These are phyloP conservation scores for Lanmaoa pseudosensibilis DNA, from an alignment of 768 basidiomycete species.

Conservation along the genomic window DNA sequence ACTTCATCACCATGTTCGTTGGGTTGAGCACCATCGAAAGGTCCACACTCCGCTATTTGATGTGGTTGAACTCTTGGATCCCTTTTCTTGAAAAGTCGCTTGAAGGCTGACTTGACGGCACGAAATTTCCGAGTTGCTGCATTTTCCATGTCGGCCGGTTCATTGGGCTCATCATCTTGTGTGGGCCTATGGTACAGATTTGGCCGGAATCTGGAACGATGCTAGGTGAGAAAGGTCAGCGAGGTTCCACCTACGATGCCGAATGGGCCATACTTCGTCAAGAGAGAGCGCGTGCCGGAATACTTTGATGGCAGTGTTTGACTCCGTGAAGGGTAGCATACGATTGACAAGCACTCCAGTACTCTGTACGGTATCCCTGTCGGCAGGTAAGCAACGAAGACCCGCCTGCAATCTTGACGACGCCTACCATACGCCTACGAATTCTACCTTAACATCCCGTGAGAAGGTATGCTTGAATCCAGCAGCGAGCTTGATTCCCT, in stretches of 20 bases:
- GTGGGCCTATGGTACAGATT: conserved; percentile 54
- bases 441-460: conserved; percentile 66
- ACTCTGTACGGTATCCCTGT: conserved; percentile 77
- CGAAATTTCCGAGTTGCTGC: not conserved
- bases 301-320: conserved; percentile 60
- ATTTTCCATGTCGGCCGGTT: not conserved
- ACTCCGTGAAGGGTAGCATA: conserved; percentile 64
- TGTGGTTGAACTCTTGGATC: not conserved
- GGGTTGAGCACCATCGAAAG: not conserved
- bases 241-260: not conserved
- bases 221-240: conserved; percentile 39
- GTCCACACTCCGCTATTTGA: not conserved
- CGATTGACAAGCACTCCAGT: conserved; percentile 64
- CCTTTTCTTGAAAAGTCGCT: not conserved
- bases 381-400: conserved; percentile 2
- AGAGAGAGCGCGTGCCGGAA: conserved; percentile 79
- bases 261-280: conserved; percentile 55
- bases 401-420: not conserved
- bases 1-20: not conserved
- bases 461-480: conserved; percentile 78
- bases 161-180: conserved; percentile 31
- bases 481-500: conserved; percentile 46
- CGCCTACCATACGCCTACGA: conserved; percentile 74
- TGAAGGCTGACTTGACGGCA: not conserved
- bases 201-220: conserved; percentile 63